phyloP scores from a whole-genome alignment of 257 asterid genomes.

The Apocynum venetum region DNA sequence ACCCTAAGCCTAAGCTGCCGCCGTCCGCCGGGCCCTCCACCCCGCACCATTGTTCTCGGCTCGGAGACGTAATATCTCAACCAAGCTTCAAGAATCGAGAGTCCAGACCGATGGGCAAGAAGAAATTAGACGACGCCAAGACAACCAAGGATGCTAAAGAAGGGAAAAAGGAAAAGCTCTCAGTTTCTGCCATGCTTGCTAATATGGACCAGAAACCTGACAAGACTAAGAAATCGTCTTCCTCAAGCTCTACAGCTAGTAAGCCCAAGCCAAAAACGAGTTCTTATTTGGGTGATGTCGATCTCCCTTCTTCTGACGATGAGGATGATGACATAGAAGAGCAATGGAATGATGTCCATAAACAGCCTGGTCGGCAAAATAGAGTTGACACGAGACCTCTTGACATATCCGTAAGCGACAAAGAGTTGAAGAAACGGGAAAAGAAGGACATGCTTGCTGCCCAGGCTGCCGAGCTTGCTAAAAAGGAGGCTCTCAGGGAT shows the following conservation, averaged over 20 bases:
- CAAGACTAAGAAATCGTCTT: slow-evolving; percentile 18
- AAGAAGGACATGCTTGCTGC: slow-evolving; percentile 21
- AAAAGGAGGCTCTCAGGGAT: slow-evolving; percentile 25
- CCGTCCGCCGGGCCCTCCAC: too few species aligned
- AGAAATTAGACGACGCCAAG: neutral
- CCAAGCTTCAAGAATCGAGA: neutral
- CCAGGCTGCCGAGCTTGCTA: slow-evolving; percentile 19
- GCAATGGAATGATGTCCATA: slow-evolving; percentile 4
- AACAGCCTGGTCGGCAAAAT: slow-evolving; percentile 3
- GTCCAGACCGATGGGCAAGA: neutral
- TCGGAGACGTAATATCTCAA: too few species aligned
- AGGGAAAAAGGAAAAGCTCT: slow-evolving; percentile 17
- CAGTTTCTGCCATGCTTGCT: slow-evolving; percentile 26
- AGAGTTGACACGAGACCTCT: slow-evolving; percentile 15
- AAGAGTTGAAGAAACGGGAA: slow-evolving; percentile 27
- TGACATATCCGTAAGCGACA: slow-evolving; percentile 13
- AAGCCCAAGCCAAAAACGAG: slow-evolving; percentile 19
- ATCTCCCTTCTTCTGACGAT: slow-evolving; percentile 31
- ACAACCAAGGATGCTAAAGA: neutral
- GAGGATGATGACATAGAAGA: slow-evolving; percentile 14
- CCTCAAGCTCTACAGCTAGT: slow-evolving; percentile 5
- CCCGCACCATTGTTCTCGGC: too few species aligned
- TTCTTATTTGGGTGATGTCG: slow-evolving; percentile 18
- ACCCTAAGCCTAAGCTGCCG: too few species aligned
- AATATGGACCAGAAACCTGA: slow-evolving; percentile 24